Evolutionary conservation across 2,329 filamentous ascomycete genomes (phyloP).

Genomic region (Ophiostoma sp.): DNA sequence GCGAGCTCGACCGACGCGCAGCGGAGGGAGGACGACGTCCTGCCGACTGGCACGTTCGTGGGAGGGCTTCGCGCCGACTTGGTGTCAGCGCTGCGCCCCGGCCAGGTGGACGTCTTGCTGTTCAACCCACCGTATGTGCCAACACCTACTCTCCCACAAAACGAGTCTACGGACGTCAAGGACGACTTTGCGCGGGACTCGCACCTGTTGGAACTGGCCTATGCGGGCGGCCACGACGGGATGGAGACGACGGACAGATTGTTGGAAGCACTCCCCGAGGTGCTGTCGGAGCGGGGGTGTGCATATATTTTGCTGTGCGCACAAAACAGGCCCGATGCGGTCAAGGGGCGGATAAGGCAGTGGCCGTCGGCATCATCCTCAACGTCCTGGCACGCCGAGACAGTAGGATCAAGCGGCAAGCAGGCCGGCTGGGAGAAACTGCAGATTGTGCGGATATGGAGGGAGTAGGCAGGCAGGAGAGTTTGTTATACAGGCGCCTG

Average conservation of each 20-base stretch:
- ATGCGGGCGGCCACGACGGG: slow-evolving; percentile 83
- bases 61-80: slow-evolving; percentile 72
- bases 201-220: slow-evolving; percentile 79
- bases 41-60: slow-evolving; percentile 51
- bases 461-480: slow-evolving; percentile 39
- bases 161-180: slow-evolving; percentile 30
- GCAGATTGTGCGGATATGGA: slow-evolving; percentile 84
- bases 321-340: slow-evolving; percentile 74
- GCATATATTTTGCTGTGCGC: slow-evolving; percentile 89
- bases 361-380: slow-evolving; percentile 21
- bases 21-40: neutral
- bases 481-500: neutral
- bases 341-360: slow-evolving; percentile 36
- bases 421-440: slow-evolving; percentile 93
- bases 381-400: slow-evolving; percentile 69
- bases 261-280: slow-evolving; percentile 64
- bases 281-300: slow-evolving; percentile 68
- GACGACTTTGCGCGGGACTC: slow-evolving; percentile 73
- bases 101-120: slow-evolving; percentile 75
- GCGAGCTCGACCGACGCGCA: neutral
- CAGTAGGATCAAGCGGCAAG: slow-evolving; percentile 79
- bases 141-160: slow-evolving; percentile 68
- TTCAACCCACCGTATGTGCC: slow-evolving; percentile 99
- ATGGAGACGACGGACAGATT: slow-evolving; percentile 91
- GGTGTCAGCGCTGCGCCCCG: slow-evolving; percentile 56